These are phyloP conservation scores for Phytophthora kernoviae DNA, from an alignment of 352 stramenopile species.

Conservation along the genomic window DNA sequence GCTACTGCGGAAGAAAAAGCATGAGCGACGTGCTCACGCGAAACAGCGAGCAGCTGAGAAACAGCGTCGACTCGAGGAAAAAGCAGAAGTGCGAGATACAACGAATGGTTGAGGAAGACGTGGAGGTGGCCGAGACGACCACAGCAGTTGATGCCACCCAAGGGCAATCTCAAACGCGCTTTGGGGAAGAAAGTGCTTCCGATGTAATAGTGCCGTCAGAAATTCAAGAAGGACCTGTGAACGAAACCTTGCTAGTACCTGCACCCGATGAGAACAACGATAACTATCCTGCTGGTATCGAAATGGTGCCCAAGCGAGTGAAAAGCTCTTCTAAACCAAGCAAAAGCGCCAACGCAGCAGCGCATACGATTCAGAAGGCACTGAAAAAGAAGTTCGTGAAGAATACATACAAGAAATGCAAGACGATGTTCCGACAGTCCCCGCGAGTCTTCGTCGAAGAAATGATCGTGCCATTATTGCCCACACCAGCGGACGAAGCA, in stretches of 20 bases:
- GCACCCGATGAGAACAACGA: not conserved
- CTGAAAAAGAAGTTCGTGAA: constrained; percentile 46
- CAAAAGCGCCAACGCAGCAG: constrained; percentile 29
- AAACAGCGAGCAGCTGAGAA: constrained; percentile 42
- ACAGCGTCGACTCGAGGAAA: constrained; percentile 17
- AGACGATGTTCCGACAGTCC: constrained; percentile 52
- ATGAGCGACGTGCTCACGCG: constrained; percentile 48
- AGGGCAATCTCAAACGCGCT: not conserved
- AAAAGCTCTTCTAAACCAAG: constrained; percentile 8
- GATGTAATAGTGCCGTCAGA: not conserved
- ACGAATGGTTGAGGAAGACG: constrained; percentile 19
- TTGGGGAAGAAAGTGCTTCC: not conserved
- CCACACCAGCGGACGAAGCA: not conserved
- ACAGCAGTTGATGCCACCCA: not conserved
- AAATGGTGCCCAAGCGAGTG: constrained; percentile 19
- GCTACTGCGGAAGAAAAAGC: constrained; percentile 53
- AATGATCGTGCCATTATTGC: not conserved
- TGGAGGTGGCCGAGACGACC: not conserved
- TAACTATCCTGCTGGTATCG: not conserved
- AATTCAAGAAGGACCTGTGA: not conserved
- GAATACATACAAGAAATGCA: constrained; percentile 36
- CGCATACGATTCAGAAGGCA: constrained; percentile 50
- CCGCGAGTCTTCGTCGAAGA: constrained; percentile 49
- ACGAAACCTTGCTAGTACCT: not conserved
- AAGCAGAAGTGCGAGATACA: constrained; percentile 17